phyloP scores from a whole-genome alignment of 2,329 filamentous ascomycete species.

The Macroventuria anomochaeta region DNA sequence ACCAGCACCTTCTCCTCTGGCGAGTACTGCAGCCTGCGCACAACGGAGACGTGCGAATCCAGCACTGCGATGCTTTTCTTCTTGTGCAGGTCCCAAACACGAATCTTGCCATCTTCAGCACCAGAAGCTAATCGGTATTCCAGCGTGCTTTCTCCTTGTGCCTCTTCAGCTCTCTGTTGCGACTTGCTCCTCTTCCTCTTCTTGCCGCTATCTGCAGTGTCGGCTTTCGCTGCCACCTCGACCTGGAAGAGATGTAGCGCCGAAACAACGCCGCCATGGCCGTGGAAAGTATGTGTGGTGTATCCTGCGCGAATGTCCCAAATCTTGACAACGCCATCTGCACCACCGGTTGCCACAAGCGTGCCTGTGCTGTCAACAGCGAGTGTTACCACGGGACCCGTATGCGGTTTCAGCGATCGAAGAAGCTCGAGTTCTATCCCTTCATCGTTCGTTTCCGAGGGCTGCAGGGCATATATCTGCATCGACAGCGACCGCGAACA shows the following conservation, averaged over 20 bases:
- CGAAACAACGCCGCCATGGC: constrained; percentile 88
- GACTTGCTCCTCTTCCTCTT: constrained; percentile 52
- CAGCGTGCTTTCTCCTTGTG: constrained; percentile 56
- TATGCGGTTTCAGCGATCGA: constrained; percentile 86
- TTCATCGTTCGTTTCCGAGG: constrained; percentile 65
- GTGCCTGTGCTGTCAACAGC: constrained; percentile 87
- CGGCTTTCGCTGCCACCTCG: constrained; percentile 57
- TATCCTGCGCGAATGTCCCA: constrained; percentile 94
- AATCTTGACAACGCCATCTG: constrained; percentile 92
- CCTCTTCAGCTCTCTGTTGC: constrained; percentile 53
- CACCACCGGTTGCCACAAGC: constrained; percentile 87
- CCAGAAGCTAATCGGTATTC: constrained; percentile 86
- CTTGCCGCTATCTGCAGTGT: constrained; percentile 46
- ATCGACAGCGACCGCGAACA: constrained; percentile 96
- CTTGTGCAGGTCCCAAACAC: constrained; percentile 90
- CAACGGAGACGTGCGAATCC: constrained; percentile 93
- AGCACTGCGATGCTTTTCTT: constrained; percentile 76
- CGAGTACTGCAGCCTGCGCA: constrained; percentile 86
- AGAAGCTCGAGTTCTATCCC: constrained; percentile 67
- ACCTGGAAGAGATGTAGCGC: constrained; percentile 91
- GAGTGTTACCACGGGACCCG: constrained; percentile 85
- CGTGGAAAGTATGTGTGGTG: constrained; percentile 93
- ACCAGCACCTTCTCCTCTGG: constrained; percentile 75
- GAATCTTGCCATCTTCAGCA: constrained; percentile 90
- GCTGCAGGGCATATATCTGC: constrained; percentile 81